phyloP scores from a whole-genome alignment of 2,329 filamentous ascomycete genomes.

The Blastomyces silverae region DNA sequence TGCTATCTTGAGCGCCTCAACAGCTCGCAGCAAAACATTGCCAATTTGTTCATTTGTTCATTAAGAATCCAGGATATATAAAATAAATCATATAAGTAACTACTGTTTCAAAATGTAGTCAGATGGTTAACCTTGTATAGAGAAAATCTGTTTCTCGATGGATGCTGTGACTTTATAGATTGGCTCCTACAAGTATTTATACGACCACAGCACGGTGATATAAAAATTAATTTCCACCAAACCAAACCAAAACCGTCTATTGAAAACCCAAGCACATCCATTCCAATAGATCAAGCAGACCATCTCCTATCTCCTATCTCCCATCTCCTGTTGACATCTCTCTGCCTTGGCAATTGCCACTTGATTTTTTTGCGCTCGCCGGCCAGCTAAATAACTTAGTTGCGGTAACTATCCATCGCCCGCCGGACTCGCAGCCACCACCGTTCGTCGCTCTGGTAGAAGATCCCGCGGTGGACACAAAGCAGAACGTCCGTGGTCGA shows the following conservation, averaged over 20 bases:
- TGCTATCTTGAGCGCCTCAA: not conserved
- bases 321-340: not conserved
- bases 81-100: not conserved
- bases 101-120: not conserved
- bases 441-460: constrained; percentile 4
- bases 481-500: not conserved
- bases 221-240: not conserved
- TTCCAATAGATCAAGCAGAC: not conserved
- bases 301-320: not conserved
- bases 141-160: not conserved
- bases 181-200: too few relatives aligned
- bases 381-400: not conserved
- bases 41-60: not conserved
- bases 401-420: not conserved
- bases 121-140: not conserved
- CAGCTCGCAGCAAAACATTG: not conserved
- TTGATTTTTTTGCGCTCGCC: not conserved
- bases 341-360: constrained; percentile 1
- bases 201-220: too few relatives aligned
- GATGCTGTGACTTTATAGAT: not conserved
- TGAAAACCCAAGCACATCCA: not conserved
- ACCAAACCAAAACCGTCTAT: not conserved
- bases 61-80: not conserved
- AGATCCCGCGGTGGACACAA: constrained; percentile 3
- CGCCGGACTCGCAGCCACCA: constrained; percentile 7